These are phyloP conservation scores for Colletotrichum musicola DNA, from an alignment of 2,329 filamentous ascomycete species.

Conservation along the genomic window DNA sequence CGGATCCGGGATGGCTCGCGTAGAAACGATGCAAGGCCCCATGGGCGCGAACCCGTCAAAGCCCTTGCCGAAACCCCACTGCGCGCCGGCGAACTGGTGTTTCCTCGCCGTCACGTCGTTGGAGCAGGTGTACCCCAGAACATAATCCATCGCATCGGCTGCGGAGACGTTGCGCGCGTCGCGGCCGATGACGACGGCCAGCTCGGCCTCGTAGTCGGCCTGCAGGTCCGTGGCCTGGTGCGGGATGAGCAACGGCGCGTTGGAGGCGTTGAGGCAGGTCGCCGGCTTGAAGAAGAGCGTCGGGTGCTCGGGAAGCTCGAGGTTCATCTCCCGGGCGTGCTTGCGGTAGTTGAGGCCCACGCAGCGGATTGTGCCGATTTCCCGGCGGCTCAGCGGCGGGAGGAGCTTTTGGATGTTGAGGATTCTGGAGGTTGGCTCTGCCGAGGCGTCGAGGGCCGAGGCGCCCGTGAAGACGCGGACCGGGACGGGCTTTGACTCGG, in stretches of 20 bases:
- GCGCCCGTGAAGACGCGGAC: conserved; percentile 40
- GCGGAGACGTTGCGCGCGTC: conserved; percentile 61
- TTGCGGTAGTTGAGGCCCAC: conserved; percentile 60
- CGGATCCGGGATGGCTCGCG: conserved; percentile 23
- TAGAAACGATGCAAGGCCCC: conserved; percentile 45
- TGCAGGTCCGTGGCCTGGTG: conserved; percentile 57
- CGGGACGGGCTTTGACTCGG: conserved; percentile 32
- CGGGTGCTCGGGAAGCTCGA: conserved; percentile 40
- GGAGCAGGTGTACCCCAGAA: conserved; percentile 68
- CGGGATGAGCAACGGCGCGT: conserved; percentile 56
- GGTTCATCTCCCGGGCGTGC: conserved; percentile 49
- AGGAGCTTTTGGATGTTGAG: conserved; percentile 38
- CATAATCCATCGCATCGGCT: conserved; percentile 60
- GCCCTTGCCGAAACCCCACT: conserved; percentile 65
- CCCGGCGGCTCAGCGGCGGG: conserved; percentile 57
- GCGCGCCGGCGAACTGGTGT: conserved; percentile 60
- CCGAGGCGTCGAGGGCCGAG: conserved; percentile 45
- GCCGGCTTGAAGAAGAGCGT: conserved; percentile 58
- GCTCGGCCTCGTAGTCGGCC: conserved; percentile 64
- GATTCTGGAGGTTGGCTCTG: conserved; percentile 48
- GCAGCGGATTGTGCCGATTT: conserved; percentile 68
- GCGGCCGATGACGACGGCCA: conserved; percentile 62
- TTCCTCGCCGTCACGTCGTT: conserved; percentile 68
- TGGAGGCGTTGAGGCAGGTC: conserved; percentile 55
- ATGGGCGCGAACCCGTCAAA: conserved; percentile 63